Percentiles rank a stretch among this genome's conserved stretches.
Conservation (phyloP, 345 rosid genomes). For the Eutrema heterophyllum region DNA sequence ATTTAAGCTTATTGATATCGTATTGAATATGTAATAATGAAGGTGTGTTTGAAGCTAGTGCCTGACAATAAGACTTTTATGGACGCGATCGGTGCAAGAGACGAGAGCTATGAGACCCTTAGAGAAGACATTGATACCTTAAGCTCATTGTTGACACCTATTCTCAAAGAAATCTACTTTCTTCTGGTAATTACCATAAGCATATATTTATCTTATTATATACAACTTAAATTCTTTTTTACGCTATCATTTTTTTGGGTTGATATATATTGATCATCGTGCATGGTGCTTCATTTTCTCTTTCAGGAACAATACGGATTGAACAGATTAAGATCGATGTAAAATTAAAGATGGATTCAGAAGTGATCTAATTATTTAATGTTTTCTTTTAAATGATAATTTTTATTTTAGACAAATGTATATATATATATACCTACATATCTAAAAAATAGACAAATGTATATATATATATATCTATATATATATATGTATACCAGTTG, state of each 20-base stretch:
- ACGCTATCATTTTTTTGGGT: neutral
- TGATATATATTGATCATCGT: constrained; percentile 1
- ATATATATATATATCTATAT: neutral
- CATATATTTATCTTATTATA: neutral
- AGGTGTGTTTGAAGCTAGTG: constrained; percentile 72
- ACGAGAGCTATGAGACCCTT: constrained; percentile 41
- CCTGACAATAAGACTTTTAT: constrained; percentile 66
- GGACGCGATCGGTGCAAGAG: constrained; percentile 48
- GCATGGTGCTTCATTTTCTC: constrained; percentile 12
- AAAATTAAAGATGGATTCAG: neutral
- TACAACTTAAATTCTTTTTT: neutral
- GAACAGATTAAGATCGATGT: constrained; percentile 59
- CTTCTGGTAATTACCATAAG: constrained; percentile 46
- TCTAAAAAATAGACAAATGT: neutral
- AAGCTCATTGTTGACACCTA: constrained; percentile 46
- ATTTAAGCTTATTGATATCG: neutral
- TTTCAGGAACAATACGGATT: constrained; percentile 55
- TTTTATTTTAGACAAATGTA: neutral
- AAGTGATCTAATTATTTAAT: neutral
- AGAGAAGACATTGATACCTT: constrained; percentile 58
- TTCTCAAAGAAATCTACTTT: constrained; percentile 58
- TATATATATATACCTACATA: neutral
- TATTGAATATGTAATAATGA: constrained; percentile 12
- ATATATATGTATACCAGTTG: neutral
- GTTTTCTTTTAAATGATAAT: neutral